A percentile compares a stretch with the other conserved stretches of the same genome.
These are phyloP conservation scores for Penicillium sclerotigenum DNA, from an alignment of 2,329 filamentous ascomycete species.

Conservation along the genomic window DNA sequence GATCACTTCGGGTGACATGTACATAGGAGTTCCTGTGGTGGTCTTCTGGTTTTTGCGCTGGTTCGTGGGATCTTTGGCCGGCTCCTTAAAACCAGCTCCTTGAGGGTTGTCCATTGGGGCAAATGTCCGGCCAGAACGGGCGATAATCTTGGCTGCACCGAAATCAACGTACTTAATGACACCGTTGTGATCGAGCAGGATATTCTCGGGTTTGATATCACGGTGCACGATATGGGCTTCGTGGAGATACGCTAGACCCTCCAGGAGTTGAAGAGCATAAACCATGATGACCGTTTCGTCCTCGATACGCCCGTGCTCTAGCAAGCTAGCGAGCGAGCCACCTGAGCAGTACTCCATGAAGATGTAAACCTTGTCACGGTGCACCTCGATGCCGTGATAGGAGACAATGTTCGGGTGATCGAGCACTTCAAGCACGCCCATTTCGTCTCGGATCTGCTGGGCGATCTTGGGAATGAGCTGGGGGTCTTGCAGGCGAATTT, in stretches of 20 bases:
- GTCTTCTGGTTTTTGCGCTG: constrained; percentile 67
- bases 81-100: constrained; percentile 41
- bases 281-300: constrained; percentile 98
- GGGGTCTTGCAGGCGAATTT: constrained; percentile 94
- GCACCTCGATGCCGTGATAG: constrained; percentile 96
- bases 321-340: constrained; percentile 79
- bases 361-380: constrained; percentile 98
- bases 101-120: constrained; percentile 60
- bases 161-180: constrained; percentile 99
- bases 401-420: constrained; percentile 98
- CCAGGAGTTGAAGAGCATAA: constrained; percentile 88
- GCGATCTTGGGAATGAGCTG: constrained; percentile 94
- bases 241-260: constrained; percentile 90
- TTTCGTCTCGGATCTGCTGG: constrained; percentile 91
- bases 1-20: constrained; percentile 99
- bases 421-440: constrained; percentile 90
- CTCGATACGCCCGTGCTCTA: constrained; percentile 95
- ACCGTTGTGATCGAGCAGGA: constrained; percentile 93
- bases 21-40: constrained; percentile 98
- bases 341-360: constrained; percentile 99
- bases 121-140: constrained; percentile 84
- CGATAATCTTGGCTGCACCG: constrained; percentile 94
- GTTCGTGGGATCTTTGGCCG: constrained; percentile 30
- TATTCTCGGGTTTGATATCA: constrained; percentile 97
- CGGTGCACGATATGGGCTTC: constrained; percentile 89